A percentile compares a stretch with the other conserved stretches of the same genome.
Conservation (phyloP, 345 rosid species). For the Euclidium syriacum region DNA sequence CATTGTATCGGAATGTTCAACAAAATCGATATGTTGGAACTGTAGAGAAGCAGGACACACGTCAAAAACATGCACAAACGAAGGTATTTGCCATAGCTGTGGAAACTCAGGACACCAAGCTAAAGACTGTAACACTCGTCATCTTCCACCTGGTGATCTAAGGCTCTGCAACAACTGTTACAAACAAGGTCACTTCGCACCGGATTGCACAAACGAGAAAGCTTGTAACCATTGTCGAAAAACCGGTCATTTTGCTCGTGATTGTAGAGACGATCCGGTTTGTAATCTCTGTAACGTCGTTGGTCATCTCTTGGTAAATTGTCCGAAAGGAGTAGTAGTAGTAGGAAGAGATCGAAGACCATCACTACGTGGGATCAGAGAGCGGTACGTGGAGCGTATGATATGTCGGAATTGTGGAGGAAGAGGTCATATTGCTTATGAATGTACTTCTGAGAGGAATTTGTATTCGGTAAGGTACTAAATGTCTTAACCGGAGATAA, state of each 20-base stretch:
- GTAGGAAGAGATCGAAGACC: slow-evolving; percentile 50
- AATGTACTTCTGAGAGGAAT: slow-evolving; percentile 73
- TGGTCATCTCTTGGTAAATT: slow-evolving; percentile 67
- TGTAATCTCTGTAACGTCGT: slow-evolving; percentile 64
- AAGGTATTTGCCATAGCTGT: slow-evolving; percentile 89
- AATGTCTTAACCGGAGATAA: no score
- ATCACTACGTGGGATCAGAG: slow-evolving; percentile 38
- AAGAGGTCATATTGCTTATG: slow-evolving; percentile 71
- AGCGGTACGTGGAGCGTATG: slow-evolving; percentile 42
- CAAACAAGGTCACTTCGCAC: slow-evolving; percentile 82
- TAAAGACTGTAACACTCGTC: slow-evolving; percentile 65
- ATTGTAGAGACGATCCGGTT: slow-evolving; percentile 64
- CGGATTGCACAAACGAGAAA: slow-evolving; percentile 80
- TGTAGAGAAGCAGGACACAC: slow-evolving; percentile 85
- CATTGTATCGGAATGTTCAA: slow-evolving; percentile 71
- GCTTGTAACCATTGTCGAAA: slow-evolving; percentile 89
- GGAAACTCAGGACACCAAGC: slow-evolving; percentile 90
- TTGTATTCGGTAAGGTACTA: slow-evolving; percentile 17
- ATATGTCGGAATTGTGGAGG: slow-evolving; percentile 88
- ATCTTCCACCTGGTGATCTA: slow-evolving; percentile 71
- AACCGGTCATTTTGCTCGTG: slow-evolving; percentile 83
- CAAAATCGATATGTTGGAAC: slow-evolving; percentile 79
- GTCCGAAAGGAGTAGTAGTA: slow-evolving; percentile 45
- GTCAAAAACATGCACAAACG: slow-evolving; percentile 68
- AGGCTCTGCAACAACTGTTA: slow-evolving; percentile 86